A percentile compares a stretch with the other conserved stretches of the same genome.
These are phyloP conservation scores for Sinapis alba DNA, from an alignment of 441 rosid genomes.

Conservation along the genomic window DNA sequence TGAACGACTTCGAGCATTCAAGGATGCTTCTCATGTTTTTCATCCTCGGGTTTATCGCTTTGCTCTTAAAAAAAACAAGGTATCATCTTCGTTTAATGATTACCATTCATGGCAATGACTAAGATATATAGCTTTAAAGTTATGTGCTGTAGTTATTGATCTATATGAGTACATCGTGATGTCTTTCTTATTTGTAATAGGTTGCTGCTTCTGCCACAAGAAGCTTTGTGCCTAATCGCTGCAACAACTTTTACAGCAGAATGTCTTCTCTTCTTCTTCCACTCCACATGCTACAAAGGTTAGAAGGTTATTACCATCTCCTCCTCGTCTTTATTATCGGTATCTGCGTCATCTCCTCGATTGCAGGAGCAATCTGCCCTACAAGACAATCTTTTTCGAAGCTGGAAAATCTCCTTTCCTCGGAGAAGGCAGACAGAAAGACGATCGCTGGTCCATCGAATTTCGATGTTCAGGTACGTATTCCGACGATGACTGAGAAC, in stretches of 20 bases:
- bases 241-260: slow-evolving; percentile 86
- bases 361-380: slow-evolving; percentile 75
- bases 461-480: neutral
- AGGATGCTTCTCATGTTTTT: slow-evolving; percentile 99
- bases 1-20: slow-evolving; percentile 92
- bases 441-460: neutral
- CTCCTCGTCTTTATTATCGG: slow-evolving; percentile 77
- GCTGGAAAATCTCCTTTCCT: too few relatives aligned
- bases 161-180: too few relatives aligned
- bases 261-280: slow-evolving; percentile 83
- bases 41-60: slow-evolving; percentile 62
- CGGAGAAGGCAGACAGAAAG: neutral
- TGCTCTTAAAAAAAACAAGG: slow-evolving; percentile 87
- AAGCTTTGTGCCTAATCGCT: slow-evolving; percentile 72
- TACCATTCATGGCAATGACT: too few relatives aligned
- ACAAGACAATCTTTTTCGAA: too few relatives aligned
- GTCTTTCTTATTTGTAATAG: slow-evolving; percentile 38
- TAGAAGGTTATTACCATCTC: slow-evolving; percentile 96
- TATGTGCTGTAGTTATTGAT: too few relatives aligned
- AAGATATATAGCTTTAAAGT: too few relatives aligned
- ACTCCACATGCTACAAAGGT: slow-evolving; percentile 92
- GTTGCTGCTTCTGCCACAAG: slow-evolving; percentile 76
- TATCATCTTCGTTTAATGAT: slow-evolving; percentile 14
- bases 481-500: too few relatives aligned
- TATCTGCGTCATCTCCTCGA: slow-evolving; percentile 61